Evolutionary conservation across 306 rosid species (phyloP).

Genomic region (Sesbania bispinosa): DNA sequence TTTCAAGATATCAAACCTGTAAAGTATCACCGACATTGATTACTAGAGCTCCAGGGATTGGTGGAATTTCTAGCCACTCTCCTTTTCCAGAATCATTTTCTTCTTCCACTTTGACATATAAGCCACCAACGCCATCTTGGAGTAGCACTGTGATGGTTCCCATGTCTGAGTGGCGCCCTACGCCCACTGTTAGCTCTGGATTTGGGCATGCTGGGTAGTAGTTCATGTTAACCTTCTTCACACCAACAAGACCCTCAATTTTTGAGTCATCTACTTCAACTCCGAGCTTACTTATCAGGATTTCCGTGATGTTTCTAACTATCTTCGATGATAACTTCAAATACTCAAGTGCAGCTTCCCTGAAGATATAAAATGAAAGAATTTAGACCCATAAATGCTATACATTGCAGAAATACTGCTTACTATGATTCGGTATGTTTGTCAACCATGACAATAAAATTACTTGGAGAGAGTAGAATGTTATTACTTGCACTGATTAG

Average conservation of each 20-base stretch:
- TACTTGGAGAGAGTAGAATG: no score
- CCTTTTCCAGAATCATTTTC: constrained; percentile 21
- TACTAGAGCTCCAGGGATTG: constrained; percentile 58
- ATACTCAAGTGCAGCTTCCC: constrained; percentile 56
- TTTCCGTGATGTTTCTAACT: constrained; percentile 35
- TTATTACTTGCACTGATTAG: constrained; percentile 58
- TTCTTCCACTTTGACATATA: constrained; percentile 50
- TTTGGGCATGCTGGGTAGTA: constrained; percentile 67
- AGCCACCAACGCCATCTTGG: constrained; percentile 70
- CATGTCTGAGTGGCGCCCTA: constrained; percentile 70
- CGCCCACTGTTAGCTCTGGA: constrained; percentile 73
- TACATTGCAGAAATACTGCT: no score
- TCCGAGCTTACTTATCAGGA: constrained; percentile 43
- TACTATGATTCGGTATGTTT: no score
- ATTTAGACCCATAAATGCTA: no score
- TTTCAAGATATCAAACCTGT: constrained; percentile 7
- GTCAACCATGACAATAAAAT: no score
- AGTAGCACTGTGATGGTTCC: constrained; percentile 57
- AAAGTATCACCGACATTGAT: constrained; percentile 53
- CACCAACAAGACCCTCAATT: constrained; percentile 36
- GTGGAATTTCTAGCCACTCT: constrained; percentile 59
- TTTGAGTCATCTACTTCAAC: constrained; percentile 35
- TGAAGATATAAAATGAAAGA: background rate
- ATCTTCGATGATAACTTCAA: constrained; percentile 39
- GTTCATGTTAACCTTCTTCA: constrained; percentile 56